Evolutionary conservation across 495 filamentous ascomycete species (phyloP), one percentile per base, ranked within the genome.

Genomic region (Penicillium tannophilum): DNA sequence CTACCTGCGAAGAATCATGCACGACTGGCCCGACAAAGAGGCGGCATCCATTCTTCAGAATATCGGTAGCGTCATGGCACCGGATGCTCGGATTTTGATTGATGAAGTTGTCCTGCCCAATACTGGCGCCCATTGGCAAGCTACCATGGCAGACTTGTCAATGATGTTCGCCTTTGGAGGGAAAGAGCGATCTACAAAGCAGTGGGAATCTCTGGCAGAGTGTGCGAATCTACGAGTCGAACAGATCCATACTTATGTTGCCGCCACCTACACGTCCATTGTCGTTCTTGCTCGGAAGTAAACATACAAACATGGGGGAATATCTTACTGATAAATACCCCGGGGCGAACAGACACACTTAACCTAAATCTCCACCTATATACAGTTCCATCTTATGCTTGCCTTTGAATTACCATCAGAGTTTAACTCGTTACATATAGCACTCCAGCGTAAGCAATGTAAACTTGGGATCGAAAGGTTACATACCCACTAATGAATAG

Each of bases 91-190:
- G 6, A 62, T 82, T 28, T 53, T 79, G 19, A 69, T 82, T 36
- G 73, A 76, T 52, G 76, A 82, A 9, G 58, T 65, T 8, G 69
- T 79, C 2, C 23, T 80, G 47, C 71, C 76, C 0, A 62, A 79
- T 42, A 64, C 61, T 9, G 67, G 65, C 0, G 70, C 68, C 0
- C 62, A 69, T n/a, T 72, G 60, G 62, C 63, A 64, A 42, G 59
- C 63, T 1, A 66, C 69, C 1, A 55, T 68, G 60, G 54, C 66
- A 0, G 78, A 81, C 63, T 26, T 82, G 3, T 48, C 60, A 0
- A 72, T 79, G 75, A 74, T 80, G 69, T 52, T 63, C 12, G 31
- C 33, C 3, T 66, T 74, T 43, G 73, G 67, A 16, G 71, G 68
- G 10, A 71, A 67, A 46, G 72, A 74, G 64, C 67, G 75, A 4